Evolutionary conservation across 352 stramenopile genomes (phyloP), one percentile per base, ranked within the genome.

Genomic region (Phytophthora hibernalis): DNA sequence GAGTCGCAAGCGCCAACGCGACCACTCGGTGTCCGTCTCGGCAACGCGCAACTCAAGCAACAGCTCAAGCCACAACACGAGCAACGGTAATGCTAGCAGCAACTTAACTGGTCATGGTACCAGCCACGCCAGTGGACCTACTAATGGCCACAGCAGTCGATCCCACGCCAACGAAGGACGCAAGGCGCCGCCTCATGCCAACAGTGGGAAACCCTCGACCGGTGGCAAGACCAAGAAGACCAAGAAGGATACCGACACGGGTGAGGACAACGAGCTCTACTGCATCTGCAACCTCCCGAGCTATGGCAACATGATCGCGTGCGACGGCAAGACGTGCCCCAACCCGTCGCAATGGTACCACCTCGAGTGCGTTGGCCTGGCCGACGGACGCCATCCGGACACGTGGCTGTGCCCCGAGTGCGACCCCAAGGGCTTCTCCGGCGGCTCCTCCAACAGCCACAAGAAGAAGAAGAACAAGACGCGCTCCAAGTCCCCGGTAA

Each of bases 251-350:
- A 70, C 85, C 22, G 81, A 89, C 60, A 76, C 74, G 37, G 75
- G 81, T 63, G 85, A 96, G 54, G 85, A 94, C 78, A 94, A 96
- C 60, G 85, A 94, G 64, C 84, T 96, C 22, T 96, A 96, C 67
- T 96, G 88, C 63, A 88, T 96, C 62, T 96, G 88, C 70, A 91
- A 93, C 70, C 68, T 90, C 33, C 86, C 85, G 11, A 93, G 86
- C 70, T 96, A 93, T 71, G 88, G 88, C 61, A 92, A 93, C 68
- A 96, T 96, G 88, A 96, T 96, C 57, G 88, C 88, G 20, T 96
- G 88, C 63, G 88, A 96, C 67, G 85, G 85, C 71, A 93, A 96
- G 57, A 91, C 92, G 57, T 96, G 88, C 45, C 86, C 83, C 15
- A 95, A 93, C 67, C 86, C 86, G 68, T 92, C 83, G 64, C 84